phyloP scores from a whole-genome alignment of 2,329 filamentous ascomycete genomes.

The Penicillium frequentans region DNA sequence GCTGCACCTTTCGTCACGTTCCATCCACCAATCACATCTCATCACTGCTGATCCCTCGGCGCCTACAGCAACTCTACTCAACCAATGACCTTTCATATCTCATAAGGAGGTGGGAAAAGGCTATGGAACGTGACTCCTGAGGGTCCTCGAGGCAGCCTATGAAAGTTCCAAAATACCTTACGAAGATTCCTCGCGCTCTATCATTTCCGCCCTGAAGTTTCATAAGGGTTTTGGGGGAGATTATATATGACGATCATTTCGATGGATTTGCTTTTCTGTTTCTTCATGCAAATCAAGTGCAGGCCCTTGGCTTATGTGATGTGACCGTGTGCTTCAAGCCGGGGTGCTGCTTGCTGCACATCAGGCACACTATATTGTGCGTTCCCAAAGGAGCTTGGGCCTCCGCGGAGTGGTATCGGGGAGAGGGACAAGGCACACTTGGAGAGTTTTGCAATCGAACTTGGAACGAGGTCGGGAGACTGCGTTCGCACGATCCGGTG shows the following conservation, averaged over 20 bases:
- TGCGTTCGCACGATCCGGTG: constrained; percentile 6
- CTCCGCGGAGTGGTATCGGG: constrained; percentile 6
- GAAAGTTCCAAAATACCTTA: not conserved
- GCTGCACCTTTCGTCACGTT: constrained; percentile 27
- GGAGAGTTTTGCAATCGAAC: constrained; percentile 16
- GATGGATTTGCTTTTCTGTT: not conserved
- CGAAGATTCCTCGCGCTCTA: not conserved
- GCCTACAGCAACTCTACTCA: constrained; percentile 15
- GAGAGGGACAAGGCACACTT: constrained; percentile 1
- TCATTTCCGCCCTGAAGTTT: constrained; percentile 2
- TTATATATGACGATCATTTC: constrained; percentile 6
- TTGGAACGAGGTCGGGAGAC: constrained; percentile 2
- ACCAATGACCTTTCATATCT: constrained; percentile 15
- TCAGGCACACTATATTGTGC: constrained; percentile 11
- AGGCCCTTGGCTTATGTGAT: constrained; percentile 13
- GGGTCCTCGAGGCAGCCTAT: not conserved
- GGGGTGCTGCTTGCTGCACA: constrained; percentile 15
- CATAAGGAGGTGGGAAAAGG: not conserved
- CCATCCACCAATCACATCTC: constrained; percentile 20
- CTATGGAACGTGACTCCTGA: not conserved
- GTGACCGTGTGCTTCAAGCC: constrained; percentile 18
- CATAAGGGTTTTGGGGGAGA: not conserved
- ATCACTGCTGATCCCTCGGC: constrained; percentile 22
- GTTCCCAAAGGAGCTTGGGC: constrained; percentile 7
- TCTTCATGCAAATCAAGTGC: not conserved